These are phyloP conservation scores for Pyropia haitanensis DNA, from an alignment of 23 red algal genomes.

Conservation along the genomic window DNA sequence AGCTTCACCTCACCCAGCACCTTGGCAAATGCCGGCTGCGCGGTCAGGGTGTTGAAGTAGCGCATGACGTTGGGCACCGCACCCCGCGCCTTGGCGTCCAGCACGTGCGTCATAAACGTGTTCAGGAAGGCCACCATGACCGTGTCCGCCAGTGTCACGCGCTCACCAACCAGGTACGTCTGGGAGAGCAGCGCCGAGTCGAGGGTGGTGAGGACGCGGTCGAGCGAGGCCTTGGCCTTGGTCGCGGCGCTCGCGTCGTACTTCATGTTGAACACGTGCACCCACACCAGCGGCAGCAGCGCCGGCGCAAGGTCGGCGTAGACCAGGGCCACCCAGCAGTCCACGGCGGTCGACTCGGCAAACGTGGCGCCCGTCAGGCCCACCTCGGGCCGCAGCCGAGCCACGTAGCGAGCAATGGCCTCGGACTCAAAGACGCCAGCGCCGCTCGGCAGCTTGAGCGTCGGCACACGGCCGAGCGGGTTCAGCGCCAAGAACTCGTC, in stretches of 20 bases:
- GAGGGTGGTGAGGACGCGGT: constrained; percentile 11
- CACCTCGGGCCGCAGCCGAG: not conserved
- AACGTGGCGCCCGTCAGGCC: constrained; percentile 14
- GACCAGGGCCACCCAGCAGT: constrained; percentile 9
- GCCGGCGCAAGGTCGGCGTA: constrained; percentile 3
- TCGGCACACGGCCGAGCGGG: constrained; percentile 27
- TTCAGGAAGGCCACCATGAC: constrained; percentile 9
- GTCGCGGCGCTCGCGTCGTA: constrained; percentile 9
- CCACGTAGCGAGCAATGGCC: constrained; percentile 29
- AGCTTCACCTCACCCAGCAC: constrained; percentile 38
- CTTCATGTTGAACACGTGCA: constrained; percentile 9
- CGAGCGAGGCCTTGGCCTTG: constrained; percentile 8
- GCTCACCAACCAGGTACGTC: constrained; percentile 47
- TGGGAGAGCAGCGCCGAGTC: constrained; percentile 20
- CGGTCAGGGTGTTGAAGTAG: constrained; percentile 30
- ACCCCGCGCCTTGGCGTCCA: constrained; percentile 8
- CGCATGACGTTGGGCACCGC: constrained; percentile 9
- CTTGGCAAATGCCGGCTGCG: constrained; percentile 17
- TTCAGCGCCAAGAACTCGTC: constrained; percentile 3
- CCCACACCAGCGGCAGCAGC: constrained; percentile 4
- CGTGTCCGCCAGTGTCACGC: constrained; percentile 43
- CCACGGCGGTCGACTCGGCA: constrained; percentile 11
- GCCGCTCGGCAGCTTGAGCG: constrained; percentile 2
- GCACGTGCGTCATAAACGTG: constrained; percentile 13
- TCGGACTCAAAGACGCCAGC: constrained; percentile 14